Evolutionary conservation across 1,284 basidiomycete species (phyloP), one percentile per base, ranked within the genome.

Genomic region (Coriolopsis trogii): DNA sequence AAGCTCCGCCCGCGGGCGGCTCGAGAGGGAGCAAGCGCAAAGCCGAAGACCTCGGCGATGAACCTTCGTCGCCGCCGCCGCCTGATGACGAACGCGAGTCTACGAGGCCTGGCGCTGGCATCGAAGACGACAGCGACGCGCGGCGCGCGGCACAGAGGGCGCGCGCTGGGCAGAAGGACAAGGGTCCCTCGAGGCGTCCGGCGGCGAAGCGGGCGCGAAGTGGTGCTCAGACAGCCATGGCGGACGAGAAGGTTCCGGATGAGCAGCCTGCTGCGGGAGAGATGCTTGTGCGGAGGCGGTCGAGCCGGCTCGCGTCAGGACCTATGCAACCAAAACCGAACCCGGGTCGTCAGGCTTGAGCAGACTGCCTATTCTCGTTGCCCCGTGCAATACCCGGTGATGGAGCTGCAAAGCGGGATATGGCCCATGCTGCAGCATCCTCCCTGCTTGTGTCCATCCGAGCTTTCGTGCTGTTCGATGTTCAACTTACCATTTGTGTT

Each of bases 21-120:
- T 37, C 42, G 29, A 33, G 55, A 2, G 38, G 33, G 28, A 48
- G 47, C 25, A 62, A 59, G 46, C 56, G 62, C 26, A 63, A 63
- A 37, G 54, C 56, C 23, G 43, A 42, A 3, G 46, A 44, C 13
- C 26, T 43, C 33, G 41, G 53, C 34, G 55, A 47, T 13, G 55
- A 55, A 25, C 26, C 26, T 8, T 53, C 60, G 28, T 39, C 46
- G 21, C 30, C 16, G 26, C 20, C 10, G 7, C 30, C 34, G 33
- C 33, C 33, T 18, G 33, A 16, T 18, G 33, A 16, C 6, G 33
- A 4, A n/a, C n/a, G n/a, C n/a, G n/a, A n/a, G n/a, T n/a, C n/a
- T n/a, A n/a, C n/a, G n/a, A n/a, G n/a, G n/a, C n/a, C n/a, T n/a
- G n/a, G n/a, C n/a, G n/a, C n/a, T n/a, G n/a, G n/a, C n/a, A n/a